These are phyloP conservation scores for Aspergillus sp. DNA, from an alignment of 2,329 filamentous ascomycete species.

Conservation along the genomic window DNA sequence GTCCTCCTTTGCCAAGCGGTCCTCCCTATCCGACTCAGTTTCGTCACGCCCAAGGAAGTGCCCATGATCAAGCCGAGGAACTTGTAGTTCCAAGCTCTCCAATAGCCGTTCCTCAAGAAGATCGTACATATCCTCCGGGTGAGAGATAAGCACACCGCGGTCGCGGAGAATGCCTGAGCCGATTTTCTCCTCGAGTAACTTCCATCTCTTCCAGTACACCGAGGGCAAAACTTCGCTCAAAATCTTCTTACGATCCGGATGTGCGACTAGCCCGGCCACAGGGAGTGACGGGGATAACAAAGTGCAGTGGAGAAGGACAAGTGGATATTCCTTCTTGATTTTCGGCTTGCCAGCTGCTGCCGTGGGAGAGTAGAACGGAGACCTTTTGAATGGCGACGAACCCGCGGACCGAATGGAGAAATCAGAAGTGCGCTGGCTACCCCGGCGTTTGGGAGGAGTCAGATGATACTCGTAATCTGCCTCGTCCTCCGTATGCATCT, in stretches of 20 bases:
- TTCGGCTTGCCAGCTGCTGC: conserved; percentile 32
- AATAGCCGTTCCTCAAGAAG: conserved; percentile 62
- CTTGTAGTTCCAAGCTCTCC: conserved; percentile 59
- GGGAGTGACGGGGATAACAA: conserved; percentile 55
- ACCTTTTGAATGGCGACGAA: conserved; percentile 33
- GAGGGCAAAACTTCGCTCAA: conserved; percentile 53
- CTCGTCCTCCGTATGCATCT: conserved; percentile 46
- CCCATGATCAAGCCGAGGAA: conserved; percentile 57
- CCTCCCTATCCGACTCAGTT: conserved; percentile 24
- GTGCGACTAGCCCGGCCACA: conserved; percentile 39
- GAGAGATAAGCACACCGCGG: conserved; percentile 61
- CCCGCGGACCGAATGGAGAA: conserved; percentile 33
- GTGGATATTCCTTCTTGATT: conserved; percentile 50
- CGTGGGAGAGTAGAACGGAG: conserved; percentile 36
- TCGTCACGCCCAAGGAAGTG: conserved; percentile 52
- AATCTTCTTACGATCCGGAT: conserved; percentile 37
- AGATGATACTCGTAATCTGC: conserved; percentile 40
- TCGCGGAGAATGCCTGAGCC: conserved; percentile 55
- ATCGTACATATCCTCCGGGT: conserved; percentile 63
- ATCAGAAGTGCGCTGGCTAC: conserved; percentile 28
- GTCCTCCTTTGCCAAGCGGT: conserved; percentile 29
- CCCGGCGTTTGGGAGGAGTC: conserved; percentile 34
- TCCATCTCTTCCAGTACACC: conserved; percentile 47
- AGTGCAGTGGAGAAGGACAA: conserved; percentile 62
- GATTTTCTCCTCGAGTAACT: conserved; percentile 55